phyloP scores from a whole-genome alignment of 192 early-diverging fungal genomes.

The Dispira parvispora region DNA sequence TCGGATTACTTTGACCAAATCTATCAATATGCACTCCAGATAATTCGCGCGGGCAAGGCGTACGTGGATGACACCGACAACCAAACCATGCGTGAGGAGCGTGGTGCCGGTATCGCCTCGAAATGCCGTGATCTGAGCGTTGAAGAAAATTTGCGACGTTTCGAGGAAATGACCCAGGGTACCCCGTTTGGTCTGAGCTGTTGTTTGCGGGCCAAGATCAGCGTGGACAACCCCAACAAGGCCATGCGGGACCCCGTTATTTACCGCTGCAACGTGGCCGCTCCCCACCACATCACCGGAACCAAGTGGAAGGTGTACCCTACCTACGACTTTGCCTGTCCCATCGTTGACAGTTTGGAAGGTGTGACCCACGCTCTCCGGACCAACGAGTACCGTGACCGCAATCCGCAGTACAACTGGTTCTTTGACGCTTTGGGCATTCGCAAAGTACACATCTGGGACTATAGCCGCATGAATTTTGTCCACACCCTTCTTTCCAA shows the following conservation, averaged over 20 bases:
- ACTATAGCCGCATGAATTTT: constrained; percentile 91
- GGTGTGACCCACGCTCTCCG: constrained; percentile 96
- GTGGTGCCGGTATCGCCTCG: constrained; percentile 65
- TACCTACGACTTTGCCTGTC: constrained; percentile 97
- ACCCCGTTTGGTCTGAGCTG: constrained; percentile 67
- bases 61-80: constrained; percentile 88
- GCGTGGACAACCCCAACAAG: constrained; percentile 71
- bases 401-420: constrained; percentile 95
- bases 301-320: constrained; percentile 94
- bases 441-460: constrained; percentile 85
- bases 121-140: constrained; percentile 68
- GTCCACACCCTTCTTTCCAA: constrained; percentile 96
- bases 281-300: constrained; percentile 82
- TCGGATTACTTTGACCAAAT: constrained; percentile 84
- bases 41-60: constrained; percentile 78
- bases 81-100: constrained; percentile 73
- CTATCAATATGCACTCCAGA: constrained; percentile 63
- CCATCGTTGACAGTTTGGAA: constrained; percentile 87
- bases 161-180: constrained; percentile 80
- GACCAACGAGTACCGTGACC: constrained; percentile 95
- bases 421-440: constrained; percentile 73
- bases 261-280: constrained; percentile 73
- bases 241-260: constrained; percentile 93
- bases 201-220: constrained; percentile 92
- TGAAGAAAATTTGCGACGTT: constrained; percentile 79